Evolutionary conservation across 2,329 filamentous ascomycete genomes (phyloP), one percentile per base, ranked within the genome.

Genomic region (Phaeophleospora eucalypticola): DNA sequence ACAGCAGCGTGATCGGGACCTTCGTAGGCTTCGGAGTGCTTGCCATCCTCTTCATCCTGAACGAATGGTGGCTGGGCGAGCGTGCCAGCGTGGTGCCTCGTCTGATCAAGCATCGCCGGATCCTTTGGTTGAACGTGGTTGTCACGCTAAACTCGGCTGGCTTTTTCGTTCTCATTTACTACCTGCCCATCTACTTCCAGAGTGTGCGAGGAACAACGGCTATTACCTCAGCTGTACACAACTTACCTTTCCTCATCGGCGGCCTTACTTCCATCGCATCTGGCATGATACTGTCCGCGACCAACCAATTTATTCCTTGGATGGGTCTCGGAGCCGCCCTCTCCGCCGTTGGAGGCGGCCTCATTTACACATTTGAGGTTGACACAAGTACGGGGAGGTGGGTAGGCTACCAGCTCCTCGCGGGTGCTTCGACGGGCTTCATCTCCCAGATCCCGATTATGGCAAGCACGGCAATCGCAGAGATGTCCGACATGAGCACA

Each of bases 351-450:
- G 51, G 48, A 10, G 52, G 43, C 29, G 60, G 61, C 7, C 43
- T 62, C 3, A 37, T 61, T 15, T 48, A 43, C n/a, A 60, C 45
- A 67, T 63, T 77, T 4, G 62, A 68, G 9, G 54, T 69, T 14
- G 53, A 67, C 42, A 71, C 72, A 2, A 51, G 65, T 3, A 67
- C 67, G 2, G 71, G 64, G 14, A 65, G 68, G 33, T 79, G 76
- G 76, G 72, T 78, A 34, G 76, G 75, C 6, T 79, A 74, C 56
- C 76, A 79, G 61, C 66, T 79, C 9, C 43, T 79, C 2, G 57
- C 65, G 1, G 77, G 76, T 2, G 52, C 75, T 1, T 74, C 74
- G 4, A 70, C 68, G 49, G 77, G 76, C 4, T 56, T 70, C 3
- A 68, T 54, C 9, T 58, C 70, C 14, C 65, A 70, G 34, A 59